A percentile compares a stretch with the other conserved stretches of the same genome.
These are phyloP conservation scores for Ichthyophthirius multifiliis DNA, from an alignment of 169 alveolate species.

Conservation along the genomic window DNA sequence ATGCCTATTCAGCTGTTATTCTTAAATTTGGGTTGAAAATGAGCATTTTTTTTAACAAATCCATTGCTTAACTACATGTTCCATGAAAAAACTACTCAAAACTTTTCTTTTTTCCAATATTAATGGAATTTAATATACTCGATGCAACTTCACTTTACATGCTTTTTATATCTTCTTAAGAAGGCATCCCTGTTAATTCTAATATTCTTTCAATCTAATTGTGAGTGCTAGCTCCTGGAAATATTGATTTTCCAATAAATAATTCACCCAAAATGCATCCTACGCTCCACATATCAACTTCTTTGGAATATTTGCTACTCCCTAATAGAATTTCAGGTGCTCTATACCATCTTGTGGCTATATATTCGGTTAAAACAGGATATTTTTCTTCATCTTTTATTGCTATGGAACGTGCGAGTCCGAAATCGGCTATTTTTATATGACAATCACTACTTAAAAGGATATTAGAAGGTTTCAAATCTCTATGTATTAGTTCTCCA, in stretches of 20 bases:
- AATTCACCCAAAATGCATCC: conserved; percentile 71
- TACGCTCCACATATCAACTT: conserved; percentile 78
- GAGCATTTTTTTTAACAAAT: conserved; percentile 29
- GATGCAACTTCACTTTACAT: conserved; percentile 29
- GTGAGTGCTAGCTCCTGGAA: conserved; percentile 63
- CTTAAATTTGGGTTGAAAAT: conserved; percentile 45
- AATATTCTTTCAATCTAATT: conserved; percentile 61
- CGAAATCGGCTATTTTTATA: conserved; percentile 68
- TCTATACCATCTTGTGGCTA: conserved; percentile 90
- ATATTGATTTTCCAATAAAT: conserved; percentile 54
- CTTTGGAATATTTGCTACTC: conserved; percentile 49
- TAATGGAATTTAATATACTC: conserved; percentile 25
- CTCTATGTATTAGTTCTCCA: conserved; percentile 62
- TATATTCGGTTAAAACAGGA: conserved; percentile 82
- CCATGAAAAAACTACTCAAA: conserved; percentile 32
- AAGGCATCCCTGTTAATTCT: conserved; percentile 71
- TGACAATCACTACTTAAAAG: conserved; percentile 57
- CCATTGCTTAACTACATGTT: conserved; percentile 24
- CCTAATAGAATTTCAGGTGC: conserved; percentile 87
- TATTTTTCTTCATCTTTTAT: conserved; percentile 20
- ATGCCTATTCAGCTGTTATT: conserved; percentile 35
- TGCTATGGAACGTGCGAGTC: conserved; percentile 56
- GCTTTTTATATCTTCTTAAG: conserved; percentile 42
- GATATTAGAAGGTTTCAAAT: conserved; percentile 62
- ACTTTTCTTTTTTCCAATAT: conserved; percentile 17